Conservation (phyloP, 2,329 filamentous ascomycete genomes). For the Hortaea sp. region DNA sequence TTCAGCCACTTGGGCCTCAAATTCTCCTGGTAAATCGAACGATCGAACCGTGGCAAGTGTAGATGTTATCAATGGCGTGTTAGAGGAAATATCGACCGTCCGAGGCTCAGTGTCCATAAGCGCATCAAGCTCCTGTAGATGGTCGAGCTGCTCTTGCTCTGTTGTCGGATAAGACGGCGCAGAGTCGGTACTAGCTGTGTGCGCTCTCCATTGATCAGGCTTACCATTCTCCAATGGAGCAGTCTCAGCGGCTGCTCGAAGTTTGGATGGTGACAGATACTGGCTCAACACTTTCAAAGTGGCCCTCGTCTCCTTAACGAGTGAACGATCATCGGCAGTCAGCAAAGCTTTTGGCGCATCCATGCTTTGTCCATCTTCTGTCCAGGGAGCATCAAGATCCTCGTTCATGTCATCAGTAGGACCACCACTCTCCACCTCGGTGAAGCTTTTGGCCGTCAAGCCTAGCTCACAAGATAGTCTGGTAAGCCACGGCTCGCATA, state of each 20-base stretch:
- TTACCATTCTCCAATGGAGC: neutral
- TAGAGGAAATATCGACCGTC: neutral
- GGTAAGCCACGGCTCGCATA: neutral
- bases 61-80: neutral
- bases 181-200: neutral
- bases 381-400: neutral
- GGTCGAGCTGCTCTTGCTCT: neutral
- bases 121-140: neutral
- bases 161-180: neutral
- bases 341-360: conserved; percentile 10
- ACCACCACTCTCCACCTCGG: neutral
- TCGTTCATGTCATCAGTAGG: neutral
- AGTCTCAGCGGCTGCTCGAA: neutral
- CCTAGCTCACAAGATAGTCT: neutral
- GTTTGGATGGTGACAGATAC: conserved; percentile 57
- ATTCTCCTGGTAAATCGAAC: neutral
- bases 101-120: neutral
- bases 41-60: neutral
- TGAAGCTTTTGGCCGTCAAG: neutral
- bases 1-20: neutral
- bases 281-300: conserved; percentile 63
- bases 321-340: conserved; percentile 52
- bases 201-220: neutral
- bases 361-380: neutral
- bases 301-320: conserved; percentile 70